Percentiles rank a stretch among this genome's conserved stretches.
Evolutionary conservation across 1,284 basidiomycete genomes (phyloP).

Genomic region (Gomphus sp.): DNA sequence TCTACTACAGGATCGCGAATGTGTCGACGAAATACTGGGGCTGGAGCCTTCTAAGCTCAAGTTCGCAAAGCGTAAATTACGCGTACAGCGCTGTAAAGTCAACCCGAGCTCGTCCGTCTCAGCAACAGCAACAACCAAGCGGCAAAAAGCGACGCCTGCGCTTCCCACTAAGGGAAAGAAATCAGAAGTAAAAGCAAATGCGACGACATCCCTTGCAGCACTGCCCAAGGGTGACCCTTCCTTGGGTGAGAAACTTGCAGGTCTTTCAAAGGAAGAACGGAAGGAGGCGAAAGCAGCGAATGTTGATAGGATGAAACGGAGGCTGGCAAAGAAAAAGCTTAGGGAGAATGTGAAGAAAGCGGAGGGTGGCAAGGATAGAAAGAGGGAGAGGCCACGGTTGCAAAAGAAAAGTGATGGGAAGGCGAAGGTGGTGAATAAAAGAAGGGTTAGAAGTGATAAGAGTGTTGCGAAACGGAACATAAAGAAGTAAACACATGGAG

Average conservation of each 20-base stretch:
- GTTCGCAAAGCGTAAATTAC: constrained; percentile 83
- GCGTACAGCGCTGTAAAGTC: constrained; percentile 78
- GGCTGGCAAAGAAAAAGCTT: constrained; percentile 83
- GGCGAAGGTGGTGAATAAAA: constrained; percentile 24
- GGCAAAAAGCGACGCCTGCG: constrained; percentile 11
- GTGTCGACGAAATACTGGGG: constrained; percentile 83
- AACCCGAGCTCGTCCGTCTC: constrained; percentile 12
- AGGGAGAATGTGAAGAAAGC: constrained; percentile 40
- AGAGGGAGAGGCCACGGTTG: constrained; percentile 31
- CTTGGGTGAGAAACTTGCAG: constrained; percentile 68
- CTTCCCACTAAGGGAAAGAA: neutral
- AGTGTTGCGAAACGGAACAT: constrained; percentile 45
- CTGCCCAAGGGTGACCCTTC: constrained; percentile 70
- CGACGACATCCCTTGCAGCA: neutral
- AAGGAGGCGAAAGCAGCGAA: constrained; percentile 75
- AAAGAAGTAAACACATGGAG: constrained; percentile 36
- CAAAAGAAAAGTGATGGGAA: constrained; percentile 20
- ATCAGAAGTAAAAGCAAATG: neutral
- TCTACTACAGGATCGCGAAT: constrained; percentile 63
- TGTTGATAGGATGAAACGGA: constrained; percentile 68
- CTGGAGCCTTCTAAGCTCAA: constrained; percentile 68
- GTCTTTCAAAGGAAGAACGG: constrained; percentile 77
- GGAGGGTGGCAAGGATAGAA: constrained; percentile 30
- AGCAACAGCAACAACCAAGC: constrained; percentile 1
- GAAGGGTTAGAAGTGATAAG: constrained; percentile 49